phyloP scores from a whole-genome alignment of 371 early-diverging fungal genomes.

The Gilbertella persicaria region DNA sequence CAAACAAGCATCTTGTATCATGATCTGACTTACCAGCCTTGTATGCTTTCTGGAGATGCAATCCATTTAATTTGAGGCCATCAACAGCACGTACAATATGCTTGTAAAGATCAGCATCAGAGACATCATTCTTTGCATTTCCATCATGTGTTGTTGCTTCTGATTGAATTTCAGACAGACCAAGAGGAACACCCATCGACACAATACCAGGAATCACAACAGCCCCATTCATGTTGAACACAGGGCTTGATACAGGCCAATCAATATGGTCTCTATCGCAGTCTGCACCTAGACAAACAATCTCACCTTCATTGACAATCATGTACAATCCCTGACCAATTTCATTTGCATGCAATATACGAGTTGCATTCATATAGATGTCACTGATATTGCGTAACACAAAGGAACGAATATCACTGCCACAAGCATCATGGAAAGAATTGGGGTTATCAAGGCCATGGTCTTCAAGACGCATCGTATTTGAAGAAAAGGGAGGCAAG shows the following conservation, averaged over 20 bases:
- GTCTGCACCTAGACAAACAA: conserved; percentile 55
- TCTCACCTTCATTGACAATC: conserved; percentile 52
- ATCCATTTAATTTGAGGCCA: conserved; percentile 62
- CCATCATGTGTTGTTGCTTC: conserved; percentile 63
- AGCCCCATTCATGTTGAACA: conserved; percentile 51
- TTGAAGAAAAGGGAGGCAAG: conserved; percentile 29
- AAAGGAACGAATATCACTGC: conserved; percentile 30
- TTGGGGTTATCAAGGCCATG: conserved; percentile 38
- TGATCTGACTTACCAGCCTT: conserved; percentile 53
- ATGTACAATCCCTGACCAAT: conserved; percentile 29
- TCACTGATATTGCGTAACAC: conserved; percentile 54
- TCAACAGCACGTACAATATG: conserved; percentile 55
- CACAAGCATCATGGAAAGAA: conserved; percentile 31
- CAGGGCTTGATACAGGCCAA: conserved; percentile 41
- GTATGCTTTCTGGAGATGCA: conserved; percentile 62
- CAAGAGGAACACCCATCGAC: conserved; percentile 53
- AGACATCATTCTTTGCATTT: conserved; percentile 34
- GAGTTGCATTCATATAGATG: conserved; percentile 35
- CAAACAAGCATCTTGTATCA: not conserved
- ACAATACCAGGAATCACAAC: conserved; percentile 53
- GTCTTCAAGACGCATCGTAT: conserved; percentile 44
- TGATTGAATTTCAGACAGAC: conserved; percentile 57
- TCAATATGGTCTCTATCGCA: conserved; percentile 45
- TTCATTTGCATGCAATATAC: conserved; percentile 9
- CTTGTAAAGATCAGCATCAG: conserved; percentile 27